Evolutionary conservation across 495 filamentous ascomycete species (phyloP), one percentile per base, ranked within the genome.

Genomic region (Hamigera avellanea): DNA sequence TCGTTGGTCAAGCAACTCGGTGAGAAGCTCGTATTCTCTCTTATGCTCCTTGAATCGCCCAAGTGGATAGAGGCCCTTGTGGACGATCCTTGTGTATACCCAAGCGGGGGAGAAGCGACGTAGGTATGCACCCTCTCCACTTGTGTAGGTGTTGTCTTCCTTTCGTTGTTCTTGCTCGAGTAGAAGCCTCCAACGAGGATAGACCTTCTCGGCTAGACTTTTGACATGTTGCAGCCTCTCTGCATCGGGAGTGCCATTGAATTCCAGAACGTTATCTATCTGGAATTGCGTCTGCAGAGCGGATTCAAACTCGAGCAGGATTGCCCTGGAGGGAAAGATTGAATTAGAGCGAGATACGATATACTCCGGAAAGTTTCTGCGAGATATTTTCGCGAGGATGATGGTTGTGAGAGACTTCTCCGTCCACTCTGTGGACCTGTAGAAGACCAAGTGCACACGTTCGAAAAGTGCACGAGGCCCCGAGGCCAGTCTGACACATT

Each of bases 361-460:
- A 56, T 91, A 98, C 6, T 79, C 65, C 0, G 91, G 88, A 37
- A 95, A 96, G 51, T 88, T 95, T 15, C 83, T 74, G 32, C 76
- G 74, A 6, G 84, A 79, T 18, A 87, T 91, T 36, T 86, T 85
- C 10, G 91, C 84, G 8, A 98, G 75, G 39, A 98, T 94, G 41
- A 96, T 89, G 2, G 88, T 89, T 2, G 85, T 95, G 2, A 98
- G 71, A 8, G 89, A 95, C 47, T 94, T 95, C 47, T 95, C 91
- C 0, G 88, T 91, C 88, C 89, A 96, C 53, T 95, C 87, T 0
- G 88, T 93, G 18, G 88, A 95, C 19, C 88, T 72, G 51, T 95
- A 95, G 52, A 95, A 96, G 33, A 98, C 88, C 6, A 98, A 61
- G 58, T 96, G 89, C 1, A 95, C 85, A 19, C 91, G 75, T 51